A percentile compares a stretch with the other conserved stretches of the same genome.
These are phyloP conservation scores for Jackrogersella multiformis DNA, from an alignment of 495 filamentous ascomycete genomes.

Conservation along the genomic window DNA sequence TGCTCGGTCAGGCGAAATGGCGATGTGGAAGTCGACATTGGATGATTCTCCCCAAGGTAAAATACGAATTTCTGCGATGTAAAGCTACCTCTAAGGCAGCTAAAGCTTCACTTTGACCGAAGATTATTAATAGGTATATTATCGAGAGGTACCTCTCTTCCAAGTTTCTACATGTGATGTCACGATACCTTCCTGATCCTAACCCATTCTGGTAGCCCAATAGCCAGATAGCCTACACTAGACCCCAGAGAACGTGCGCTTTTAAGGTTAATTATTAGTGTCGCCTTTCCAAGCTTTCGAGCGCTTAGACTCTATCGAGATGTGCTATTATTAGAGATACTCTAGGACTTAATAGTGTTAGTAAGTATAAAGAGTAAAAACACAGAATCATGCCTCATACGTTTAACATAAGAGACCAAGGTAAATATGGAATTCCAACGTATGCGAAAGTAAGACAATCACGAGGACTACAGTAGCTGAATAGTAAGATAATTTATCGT, in stretches of 20 bases:
- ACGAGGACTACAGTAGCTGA: no score
- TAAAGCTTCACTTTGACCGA: not conserved
- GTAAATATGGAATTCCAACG: no score
- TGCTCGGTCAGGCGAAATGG: no score
- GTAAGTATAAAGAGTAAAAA: not conserved
- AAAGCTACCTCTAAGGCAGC: not conserved
- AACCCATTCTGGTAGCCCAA: no score
- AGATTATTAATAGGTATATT: not conserved
- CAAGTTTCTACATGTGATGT: not conserved
- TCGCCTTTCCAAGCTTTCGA: not conserved
- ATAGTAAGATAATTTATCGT: no score
- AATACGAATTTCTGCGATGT: not conserved
- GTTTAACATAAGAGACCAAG: not conserved
- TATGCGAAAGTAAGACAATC: no score
- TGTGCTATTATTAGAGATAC: slow-evolving; percentile 21
- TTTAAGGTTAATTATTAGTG: slow-evolving; percentile 32
- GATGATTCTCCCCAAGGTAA: not conserved
- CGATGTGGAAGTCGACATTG: not conserved
- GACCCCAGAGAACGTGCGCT: slow-evolving; percentile 19
- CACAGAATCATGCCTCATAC: not conserved
- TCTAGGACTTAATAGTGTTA: not conserved
- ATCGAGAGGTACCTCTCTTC: not conserved
- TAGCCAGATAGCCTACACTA: no score
- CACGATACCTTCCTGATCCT: slow-evolving; percentile 6
- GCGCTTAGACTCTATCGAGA: not conserved